Evolutionary conservation across 163 green algal genomes (phyloP).

Genomic region (Coccomyxa subellipsoidea): DNA sequence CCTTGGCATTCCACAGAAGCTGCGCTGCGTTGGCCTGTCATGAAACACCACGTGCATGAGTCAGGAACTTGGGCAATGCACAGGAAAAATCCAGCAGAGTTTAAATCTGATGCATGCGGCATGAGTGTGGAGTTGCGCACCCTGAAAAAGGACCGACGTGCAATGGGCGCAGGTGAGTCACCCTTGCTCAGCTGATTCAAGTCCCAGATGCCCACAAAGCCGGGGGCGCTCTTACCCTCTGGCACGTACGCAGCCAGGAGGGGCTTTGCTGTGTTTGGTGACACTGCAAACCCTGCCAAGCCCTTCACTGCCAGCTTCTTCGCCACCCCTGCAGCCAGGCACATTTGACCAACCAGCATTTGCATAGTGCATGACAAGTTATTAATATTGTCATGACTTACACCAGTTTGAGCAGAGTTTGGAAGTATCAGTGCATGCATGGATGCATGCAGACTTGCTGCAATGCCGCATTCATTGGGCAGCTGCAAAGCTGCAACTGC

Average conservation of each 20-base stretch:
- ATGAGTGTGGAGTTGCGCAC: conserved; percentile 34
- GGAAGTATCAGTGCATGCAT: too few relatives aligned
- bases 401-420: too few relatives aligned
- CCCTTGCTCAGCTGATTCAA: conserved; percentile 13
- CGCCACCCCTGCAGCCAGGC: conserved; percentile 47
- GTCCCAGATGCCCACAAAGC: conserved; percentile 47
- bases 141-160: conserved; percentile 81
- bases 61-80: too few relatives aligned
- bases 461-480: too few relatives aligned
- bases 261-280: conserved; percentile 27
- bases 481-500: too few relatives aligned
- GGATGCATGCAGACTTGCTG: too few relatives aligned
- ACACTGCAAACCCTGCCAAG: conserved; percentile 52
- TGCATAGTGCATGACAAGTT: too few relatives aligned
- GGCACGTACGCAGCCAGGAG: conserved; percentile 67
- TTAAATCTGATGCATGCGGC: too few relatives aligned
- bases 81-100: too few relatives aligned
- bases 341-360: neutral
- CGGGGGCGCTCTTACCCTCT: conserved; percentile 76
- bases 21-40: conserved; percentile 40
- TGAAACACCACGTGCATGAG: neutral
- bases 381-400: too few relatives aligned
- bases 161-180: conserved; percentile 47
- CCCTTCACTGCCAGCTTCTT: conserved; percentile 67
- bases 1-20: conserved; percentile 68